Evolutionary conservation across 768 basidiomycete species (phyloP).

Genomic region (Xanthoconium stramineum): DNA sequence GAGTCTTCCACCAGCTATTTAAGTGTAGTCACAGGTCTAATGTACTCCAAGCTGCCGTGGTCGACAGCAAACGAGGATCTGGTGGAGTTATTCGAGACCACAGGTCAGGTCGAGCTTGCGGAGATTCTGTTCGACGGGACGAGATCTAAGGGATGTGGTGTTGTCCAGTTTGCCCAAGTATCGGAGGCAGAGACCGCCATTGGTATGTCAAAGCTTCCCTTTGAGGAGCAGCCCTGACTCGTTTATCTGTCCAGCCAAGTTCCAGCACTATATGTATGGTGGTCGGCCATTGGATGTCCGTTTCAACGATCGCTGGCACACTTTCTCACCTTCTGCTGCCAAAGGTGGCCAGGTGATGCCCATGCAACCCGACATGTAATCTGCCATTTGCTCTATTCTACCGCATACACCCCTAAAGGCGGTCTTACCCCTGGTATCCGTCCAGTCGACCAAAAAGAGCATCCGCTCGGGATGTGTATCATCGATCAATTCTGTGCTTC

Average conservation of each 20-base stretch:
- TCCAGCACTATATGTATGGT: conserved; percentile 94
- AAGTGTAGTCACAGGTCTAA: not conserved
- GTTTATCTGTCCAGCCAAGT: conserved; percentile 59
- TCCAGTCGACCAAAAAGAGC: not conserved
- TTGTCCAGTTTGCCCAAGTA: conserved; percentile 90
- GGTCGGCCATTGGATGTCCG: conserved; percentile 87
- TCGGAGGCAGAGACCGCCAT: conserved; percentile 93
- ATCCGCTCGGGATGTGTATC: not conserved
- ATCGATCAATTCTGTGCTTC: not conserved
- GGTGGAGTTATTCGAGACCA: conserved; percentile 97
- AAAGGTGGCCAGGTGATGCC: conserved; percentile 77
- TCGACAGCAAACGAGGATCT: conserved; percentile 98
- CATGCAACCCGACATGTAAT: conserved; percentile 54
- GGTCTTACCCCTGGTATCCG: not conserved
- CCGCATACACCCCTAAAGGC: not conserved
- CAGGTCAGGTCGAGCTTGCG: conserved; percentile 89
- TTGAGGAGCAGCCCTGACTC: not conserved
- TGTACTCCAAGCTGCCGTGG: conserved; percentile 77
- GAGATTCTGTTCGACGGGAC: conserved; percentile 93
- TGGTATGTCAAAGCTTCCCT: conserved; percentile 40
- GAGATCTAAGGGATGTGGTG: conserved; percentile 91
- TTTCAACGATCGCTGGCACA: conserved; percentile 96
- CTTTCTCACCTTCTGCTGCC: conserved; percentile 83
- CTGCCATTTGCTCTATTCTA: not conserved
- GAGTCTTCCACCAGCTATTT: conserved; percentile 36